Evolutionary conservation across 257 asterid species (phyloP).

Genomic region (Jasminum sambac): DNA sequence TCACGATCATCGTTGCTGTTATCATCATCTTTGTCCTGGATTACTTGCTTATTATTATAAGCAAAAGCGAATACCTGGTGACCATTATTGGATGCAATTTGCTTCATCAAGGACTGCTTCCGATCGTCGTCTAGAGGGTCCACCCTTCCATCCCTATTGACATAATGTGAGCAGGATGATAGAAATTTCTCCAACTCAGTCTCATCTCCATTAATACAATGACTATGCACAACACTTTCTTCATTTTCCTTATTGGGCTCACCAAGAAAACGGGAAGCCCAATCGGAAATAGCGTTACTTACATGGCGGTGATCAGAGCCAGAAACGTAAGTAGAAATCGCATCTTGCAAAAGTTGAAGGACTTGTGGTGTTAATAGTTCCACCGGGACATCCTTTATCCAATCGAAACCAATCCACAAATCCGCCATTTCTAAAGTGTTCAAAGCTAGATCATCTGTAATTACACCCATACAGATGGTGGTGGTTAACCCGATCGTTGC

Average conservation of each 20-base stretch:
- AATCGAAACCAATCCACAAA: slow-evolving; percentile 36
- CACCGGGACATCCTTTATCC: slow-evolving; percentile 1
- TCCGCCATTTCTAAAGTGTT: slow-evolving; percentile 34
- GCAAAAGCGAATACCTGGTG: slow-evolving; percentile 37
- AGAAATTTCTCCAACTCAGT: slow-evolving; percentile 22
- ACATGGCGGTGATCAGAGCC: not conserved
- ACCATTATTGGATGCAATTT: not conserved
- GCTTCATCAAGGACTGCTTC: slow-evolving; percentile 29
- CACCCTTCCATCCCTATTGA: slow-evolving; percentile 31
- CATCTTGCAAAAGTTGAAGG: slow-evolving; percentile 19
- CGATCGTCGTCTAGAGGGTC: slow-evolving; percentile 34
- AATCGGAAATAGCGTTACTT: slow-evolving; percentile 31
- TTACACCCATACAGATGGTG: slow-evolving; percentile 28
- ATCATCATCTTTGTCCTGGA: not conserved
- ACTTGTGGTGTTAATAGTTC: slow-evolving; percentile 12
- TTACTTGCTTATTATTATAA: slow-evolving; percentile 27
- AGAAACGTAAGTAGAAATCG: slow-evolving; percentile 13
- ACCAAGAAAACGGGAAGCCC: slow-evolving; percentile 36
- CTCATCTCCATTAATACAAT: slow-evolving; percentile 37
- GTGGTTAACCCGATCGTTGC: slow-evolving; percentile 33
- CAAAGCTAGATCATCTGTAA: slow-evolving; percentile 27
- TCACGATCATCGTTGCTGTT: slow-evolving; percentile 3
- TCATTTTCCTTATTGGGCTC: slow-evolving; percentile 11
- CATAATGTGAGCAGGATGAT: slow-evolving; percentile 40
- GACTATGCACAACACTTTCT: slow-evolving; percentile 5